These are phyloP conservation scores for Euphorbia celastroides DNA, from an alignment of 441 rosid species.

Conservation along the genomic window DNA sequence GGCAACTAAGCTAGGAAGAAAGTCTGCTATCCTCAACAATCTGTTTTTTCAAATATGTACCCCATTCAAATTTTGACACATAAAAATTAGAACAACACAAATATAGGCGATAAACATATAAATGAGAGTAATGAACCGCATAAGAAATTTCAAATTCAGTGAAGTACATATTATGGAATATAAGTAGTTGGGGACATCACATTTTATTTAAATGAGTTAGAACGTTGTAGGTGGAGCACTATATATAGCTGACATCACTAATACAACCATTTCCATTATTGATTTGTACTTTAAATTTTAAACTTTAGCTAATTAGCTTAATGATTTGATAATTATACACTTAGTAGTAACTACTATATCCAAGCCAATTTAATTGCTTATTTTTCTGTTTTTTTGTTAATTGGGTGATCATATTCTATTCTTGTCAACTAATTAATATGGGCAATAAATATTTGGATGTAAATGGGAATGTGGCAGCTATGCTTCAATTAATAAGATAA, in stretches of 20 bases:
- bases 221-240: too few species aligned
- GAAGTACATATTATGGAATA: too few species aligned
- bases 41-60: too few species aligned
- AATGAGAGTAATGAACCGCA: too few species aligned
- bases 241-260: conserved; percentile 20
- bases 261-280: conserved; percentile 1
- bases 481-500: conserved; percentile 24
- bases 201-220: too few species aligned
- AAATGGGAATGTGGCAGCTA: conserved; percentile 13
- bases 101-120: too few species aligned
- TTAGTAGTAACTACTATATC: neutral
- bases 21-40: too few species aligned
- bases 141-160: too few species aligned
- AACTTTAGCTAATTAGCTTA: conserved; percentile 12
- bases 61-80: too few species aligned
- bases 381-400: neutral
- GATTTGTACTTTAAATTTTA: neutral
- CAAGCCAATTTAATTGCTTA: neutral
- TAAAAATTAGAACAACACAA: too few species aligned
- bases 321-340: conserved; percentile 20
- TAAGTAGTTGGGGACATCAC: too few species aligned
- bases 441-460: conserved; percentile 25
- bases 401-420: conserved; percentile 16
- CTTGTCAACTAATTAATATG: conserved; percentile 16
- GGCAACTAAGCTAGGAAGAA: too few species aligned